Evolutionary conservation across 2,329 filamentous ascomycete species (phyloP), one percentile per base, ranked within the genome.

Genomic region (Rhytidhysteron rufulum): DNA sequence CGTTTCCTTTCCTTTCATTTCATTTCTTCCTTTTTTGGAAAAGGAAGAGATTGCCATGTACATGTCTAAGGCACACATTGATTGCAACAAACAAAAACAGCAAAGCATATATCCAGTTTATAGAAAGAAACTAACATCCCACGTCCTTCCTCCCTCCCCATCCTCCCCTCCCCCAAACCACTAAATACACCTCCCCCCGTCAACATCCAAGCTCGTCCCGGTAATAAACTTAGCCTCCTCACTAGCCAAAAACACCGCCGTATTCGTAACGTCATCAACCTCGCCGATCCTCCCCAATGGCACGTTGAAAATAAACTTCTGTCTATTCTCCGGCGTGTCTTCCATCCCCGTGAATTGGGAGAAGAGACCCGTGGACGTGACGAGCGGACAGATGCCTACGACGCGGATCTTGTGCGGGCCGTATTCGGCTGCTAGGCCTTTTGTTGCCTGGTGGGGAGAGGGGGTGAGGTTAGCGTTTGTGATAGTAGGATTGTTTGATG

Each of bases 361-460:
- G 47, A 78, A 79, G 18, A 88, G 71, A 3, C 79, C 81, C 0
- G 85, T 88, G 13, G 73, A 78, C 2, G 79, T 82, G 1, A 87
- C 70, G 0, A 87, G 74, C 0, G 84, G 85, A 34, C 81, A 85
- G 11, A 89, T 79, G 2, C 78, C 75, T 47, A 88, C 88, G 53
- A 89, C 82, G 0, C 85, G 77, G 48, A 90, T 86, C 49, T 86
- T 75, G 40, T 85, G 76, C 0, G 79, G 75, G 0, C 81, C 86
- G 51, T 85, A 89, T 60, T 89, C 85, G 1, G 84, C 80, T 1
- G 85, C 86, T 49, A 90, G 72, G 9, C 77, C 77, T 64, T 80
- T 82, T 3, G 79, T 82, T 8, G 78, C 79, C 53, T 58, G 30
- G n/a, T n/a, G n/a, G n/a, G n/a, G n/a, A n/a, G n/a, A n/a, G n/a